Evolutionary conservation across 2,329 filamentous ascomycete genomes (phyloP).

Genomic region (Trichoderma arundinaceum): DNA sequence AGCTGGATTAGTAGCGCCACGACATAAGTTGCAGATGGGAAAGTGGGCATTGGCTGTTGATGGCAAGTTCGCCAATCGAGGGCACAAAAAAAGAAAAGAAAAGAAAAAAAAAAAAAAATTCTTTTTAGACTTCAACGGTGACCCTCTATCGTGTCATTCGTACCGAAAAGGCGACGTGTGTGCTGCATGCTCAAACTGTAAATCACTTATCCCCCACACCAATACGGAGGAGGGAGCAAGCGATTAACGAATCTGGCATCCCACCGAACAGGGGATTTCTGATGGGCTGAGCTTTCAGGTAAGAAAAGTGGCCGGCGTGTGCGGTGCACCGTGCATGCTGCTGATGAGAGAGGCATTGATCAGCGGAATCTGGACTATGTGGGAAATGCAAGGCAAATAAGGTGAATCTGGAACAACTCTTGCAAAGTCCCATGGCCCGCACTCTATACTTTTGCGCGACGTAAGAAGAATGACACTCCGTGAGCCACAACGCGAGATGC

Average conservation of each 20-base stretch:
- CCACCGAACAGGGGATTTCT: conserved; percentile 3
- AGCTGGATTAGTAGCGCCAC: not conserved
- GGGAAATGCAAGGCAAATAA: not conserved
- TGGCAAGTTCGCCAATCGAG: not conserved
- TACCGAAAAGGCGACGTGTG: not conserved
- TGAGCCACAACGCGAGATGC: not conserved
- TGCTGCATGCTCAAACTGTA: not conserved
- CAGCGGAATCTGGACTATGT: conserved; percentile 6
- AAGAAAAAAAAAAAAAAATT: not conserved
- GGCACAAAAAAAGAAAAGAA: not conserved
- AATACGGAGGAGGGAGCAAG: conserved; percentile 5
- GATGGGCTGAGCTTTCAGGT: conserved; percentile 28
- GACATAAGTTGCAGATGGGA: not conserved
- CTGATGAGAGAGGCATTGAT: conserved; percentile 25
- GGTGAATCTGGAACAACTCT: not conserved
- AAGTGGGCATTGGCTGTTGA: not conserved
- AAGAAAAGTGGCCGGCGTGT: conserved; percentile 3
- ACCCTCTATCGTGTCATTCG: not conserved
- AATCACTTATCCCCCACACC: conserved; percentile 2
- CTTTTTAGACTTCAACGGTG: not conserved
- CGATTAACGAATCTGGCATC: conserved; percentile 16
- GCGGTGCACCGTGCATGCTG: conserved; percentile 20
- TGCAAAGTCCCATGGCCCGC: not conserved
- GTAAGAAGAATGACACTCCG: not conserved
- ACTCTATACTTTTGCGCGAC: not conserved